phyloP scores from a whole-genome alignment of 2,329 filamentous ascomycete species.

The Bipolaris zeicola region DNA sequence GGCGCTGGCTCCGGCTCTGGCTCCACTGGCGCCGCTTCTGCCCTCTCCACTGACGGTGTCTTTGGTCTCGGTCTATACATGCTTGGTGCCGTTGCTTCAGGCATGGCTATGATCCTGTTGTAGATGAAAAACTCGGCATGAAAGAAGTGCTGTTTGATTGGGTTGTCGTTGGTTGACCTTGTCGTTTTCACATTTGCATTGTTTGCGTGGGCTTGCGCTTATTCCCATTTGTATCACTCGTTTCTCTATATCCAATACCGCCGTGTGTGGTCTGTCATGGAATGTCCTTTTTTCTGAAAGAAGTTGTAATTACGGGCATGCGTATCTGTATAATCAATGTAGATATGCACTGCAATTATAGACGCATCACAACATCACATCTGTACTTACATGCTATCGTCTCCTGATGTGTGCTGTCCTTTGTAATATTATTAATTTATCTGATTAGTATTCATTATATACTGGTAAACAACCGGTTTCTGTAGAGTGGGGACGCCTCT shows the following conservation, averaged over 20 bases:
- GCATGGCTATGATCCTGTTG: conserved; percentile 61
- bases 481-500: background rate
- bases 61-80: conserved; percentile 58
- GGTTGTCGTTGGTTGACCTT: conserved; percentile 2
- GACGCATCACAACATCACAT: background rate
- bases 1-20: conserved; percentile 22
- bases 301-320: background rate
- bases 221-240: conserved; percentile 12
- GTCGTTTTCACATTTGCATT: conserved; percentile 9
- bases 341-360: background rate
- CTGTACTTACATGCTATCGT: no score
- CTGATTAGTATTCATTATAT: background rate
- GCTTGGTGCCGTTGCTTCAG: conserved; percentile 57
- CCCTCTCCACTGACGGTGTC: conserved; percentile 53
- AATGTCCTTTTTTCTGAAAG: conserved; percentile 5
- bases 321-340: background rate
- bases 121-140: conserved; percentile 39
- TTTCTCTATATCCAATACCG: conserved; percentile 3
- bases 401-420: background rate
- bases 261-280: background rate
- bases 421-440: background rate
- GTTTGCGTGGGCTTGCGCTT: conserved; percentile 18
- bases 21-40: conserved; percentile 47
- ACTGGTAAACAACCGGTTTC: background rate
- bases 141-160: background rate